Evolutionary conservation across 345 rosid species (phyloP).

Genomic region (Murraya koenigii): DNA sequence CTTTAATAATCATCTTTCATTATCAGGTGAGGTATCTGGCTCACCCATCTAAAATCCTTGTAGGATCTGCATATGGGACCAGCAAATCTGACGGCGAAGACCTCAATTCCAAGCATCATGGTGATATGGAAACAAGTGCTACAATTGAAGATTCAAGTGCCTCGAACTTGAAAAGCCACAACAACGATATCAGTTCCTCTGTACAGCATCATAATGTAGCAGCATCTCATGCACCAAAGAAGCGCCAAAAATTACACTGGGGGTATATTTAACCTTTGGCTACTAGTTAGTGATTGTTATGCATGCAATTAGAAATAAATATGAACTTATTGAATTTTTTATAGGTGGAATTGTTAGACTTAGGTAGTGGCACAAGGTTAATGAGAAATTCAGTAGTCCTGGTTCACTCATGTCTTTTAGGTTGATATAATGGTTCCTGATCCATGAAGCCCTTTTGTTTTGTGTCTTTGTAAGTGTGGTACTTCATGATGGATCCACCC

Average conservation of each 20-base stretch:
- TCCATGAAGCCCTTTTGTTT: neutral
- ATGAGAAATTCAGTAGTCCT: neutral
- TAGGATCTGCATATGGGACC: slow-evolving; percentile 17
- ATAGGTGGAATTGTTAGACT: neutral
- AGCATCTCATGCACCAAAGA: slow-evolving; percentile 27
- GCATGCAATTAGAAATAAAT: neutral
- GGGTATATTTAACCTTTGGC: slow-evolving; percentile 38
- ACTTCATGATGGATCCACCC: neutral
- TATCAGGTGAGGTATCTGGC: neutral
- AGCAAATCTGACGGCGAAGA: slow-evolving; percentile 17
- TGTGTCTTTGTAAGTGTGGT: neutral
- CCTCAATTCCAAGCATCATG: slow-evolving; percentile 11
- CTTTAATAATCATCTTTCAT: neutral
- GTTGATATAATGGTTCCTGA: neutral
- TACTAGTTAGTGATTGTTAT: neutral
- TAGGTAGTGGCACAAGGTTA: neutral
- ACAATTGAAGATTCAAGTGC: slow-evolving; percentile 20
- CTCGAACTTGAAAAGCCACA: slow-evolving; percentile 13
- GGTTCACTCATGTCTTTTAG: neutral
- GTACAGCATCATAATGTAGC: slow-evolving; percentile 14
- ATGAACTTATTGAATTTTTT: neutral
- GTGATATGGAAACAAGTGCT: slow-evolving; percentile 14
- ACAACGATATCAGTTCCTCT: slow-evolving; percentile 14
- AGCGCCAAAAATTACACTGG: slow-evolving; percentile 63
- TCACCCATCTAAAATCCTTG: slow-evolving; percentile 8